Evolutionary conservation across 2,329 filamentous ascomycete genomes (phyloP).

Genomic region (Trematosphaeria pertusa): DNA sequence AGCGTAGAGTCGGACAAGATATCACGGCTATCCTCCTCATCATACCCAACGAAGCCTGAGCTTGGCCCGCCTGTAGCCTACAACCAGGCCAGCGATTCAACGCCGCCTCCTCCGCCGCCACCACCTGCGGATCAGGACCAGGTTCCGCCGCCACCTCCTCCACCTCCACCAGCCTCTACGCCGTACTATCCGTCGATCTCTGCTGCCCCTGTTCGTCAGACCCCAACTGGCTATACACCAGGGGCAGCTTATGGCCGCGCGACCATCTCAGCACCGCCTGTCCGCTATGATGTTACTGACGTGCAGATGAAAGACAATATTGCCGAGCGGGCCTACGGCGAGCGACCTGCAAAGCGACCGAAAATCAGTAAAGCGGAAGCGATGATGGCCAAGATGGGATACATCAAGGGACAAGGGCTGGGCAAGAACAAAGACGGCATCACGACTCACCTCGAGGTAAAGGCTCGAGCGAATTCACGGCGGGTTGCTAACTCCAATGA

Average conservation of each 20-base stretch:
- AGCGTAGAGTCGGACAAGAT: conserved; percentile 20
- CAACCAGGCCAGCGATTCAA: conserved; percentile 7
- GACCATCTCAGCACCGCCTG: conserved; percentile 80
- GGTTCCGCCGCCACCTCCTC: conserved; percentile 48
- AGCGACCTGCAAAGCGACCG: conserved; percentile 51
- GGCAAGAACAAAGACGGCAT: conserved; percentile 85
- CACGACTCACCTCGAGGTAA: conserved; percentile 78
- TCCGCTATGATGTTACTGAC: conserved; percentile 66
- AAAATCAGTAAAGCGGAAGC: conserved; percentile 68
- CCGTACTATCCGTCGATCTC: conserved; percentile 70
- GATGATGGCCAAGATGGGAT: conserved; percentile 92
- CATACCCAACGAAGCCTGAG: conserved; percentile 32
- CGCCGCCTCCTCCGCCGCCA: conserved; percentile 15
- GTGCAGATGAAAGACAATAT: conserved; percentile 18
- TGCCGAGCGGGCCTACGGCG: conserved; percentile 28
- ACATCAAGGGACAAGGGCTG: conserved; percentile 85
- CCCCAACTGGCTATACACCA: background rate
- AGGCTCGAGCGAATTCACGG: conserved; percentile 30
- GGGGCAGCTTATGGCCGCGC: too few species aligned
- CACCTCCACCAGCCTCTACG: conserved; percentile 61
- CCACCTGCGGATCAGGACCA: conserved; percentile 13
- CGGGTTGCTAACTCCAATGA: conserved; percentile 16
- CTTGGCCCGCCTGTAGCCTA: conserved; percentile 57
- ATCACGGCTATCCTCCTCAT: conserved; percentile 20
- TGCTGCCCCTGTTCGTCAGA: conserved; percentile 78